These are phyloP conservation scores for Talaromyces borbonicus DNA, from an alignment of 495 filamentous ascomycete species.

Conservation along the genomic window DNA sequence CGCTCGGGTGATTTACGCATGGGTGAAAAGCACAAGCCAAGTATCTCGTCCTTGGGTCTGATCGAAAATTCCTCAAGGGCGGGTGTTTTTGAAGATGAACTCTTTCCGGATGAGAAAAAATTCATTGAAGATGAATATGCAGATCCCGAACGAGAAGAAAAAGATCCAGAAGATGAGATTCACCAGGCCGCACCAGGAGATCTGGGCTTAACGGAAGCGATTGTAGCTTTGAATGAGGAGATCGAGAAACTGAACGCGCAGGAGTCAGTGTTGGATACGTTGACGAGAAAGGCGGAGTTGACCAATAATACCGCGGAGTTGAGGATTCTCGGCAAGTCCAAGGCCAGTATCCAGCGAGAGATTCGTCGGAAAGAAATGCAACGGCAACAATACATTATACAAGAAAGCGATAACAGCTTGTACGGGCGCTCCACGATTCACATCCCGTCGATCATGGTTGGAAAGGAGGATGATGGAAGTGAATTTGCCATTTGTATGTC, in stretches of 20 bases:
- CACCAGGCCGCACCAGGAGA: conserved; percentile 95
- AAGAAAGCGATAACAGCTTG: conserved; percentile 95
- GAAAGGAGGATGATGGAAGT: conserved; percentile 81
- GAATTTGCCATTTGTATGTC: conserved; percentile 78
- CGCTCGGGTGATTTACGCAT: conserved; percentile 15
- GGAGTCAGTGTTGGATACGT: conserved; percentile 81
- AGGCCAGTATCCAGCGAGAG: conserved; percentile 83
- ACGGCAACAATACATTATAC: conserved; percentile 91
- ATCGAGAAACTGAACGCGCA: conserved; percentile 85
- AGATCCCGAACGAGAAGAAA: conserved; percentile 52
- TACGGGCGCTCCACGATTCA: conserved; percentile 82
- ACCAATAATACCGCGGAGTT: conserved; percentile 94
- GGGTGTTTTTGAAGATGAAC: conserved; percentile 89
- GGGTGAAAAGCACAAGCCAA: conserved; percentile 59
- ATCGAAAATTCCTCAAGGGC: conserved; percentile 64
- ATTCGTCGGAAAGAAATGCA: conserved; percentile 92
- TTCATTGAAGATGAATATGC: conserved; percentile 79
- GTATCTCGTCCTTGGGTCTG: conserved; percentile 81
- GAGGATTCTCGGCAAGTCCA: conserved; percentile 87
- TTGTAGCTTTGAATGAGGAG: conserved; percentile 70
- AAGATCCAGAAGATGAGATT: conserved; percentile 67
- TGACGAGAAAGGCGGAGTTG: conserved; percentile 88
- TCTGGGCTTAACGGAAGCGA: conserved; percentile 86
- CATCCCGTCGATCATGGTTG: conserved; percentile 88
- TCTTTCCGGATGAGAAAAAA: conserved; percentile 85